Evolutionary conservation across 2,329 filamentous ascomycete species (phyloP), one percentile per base, ranked within the genome.

Genomic region (Penicillium sp.): DNA sequence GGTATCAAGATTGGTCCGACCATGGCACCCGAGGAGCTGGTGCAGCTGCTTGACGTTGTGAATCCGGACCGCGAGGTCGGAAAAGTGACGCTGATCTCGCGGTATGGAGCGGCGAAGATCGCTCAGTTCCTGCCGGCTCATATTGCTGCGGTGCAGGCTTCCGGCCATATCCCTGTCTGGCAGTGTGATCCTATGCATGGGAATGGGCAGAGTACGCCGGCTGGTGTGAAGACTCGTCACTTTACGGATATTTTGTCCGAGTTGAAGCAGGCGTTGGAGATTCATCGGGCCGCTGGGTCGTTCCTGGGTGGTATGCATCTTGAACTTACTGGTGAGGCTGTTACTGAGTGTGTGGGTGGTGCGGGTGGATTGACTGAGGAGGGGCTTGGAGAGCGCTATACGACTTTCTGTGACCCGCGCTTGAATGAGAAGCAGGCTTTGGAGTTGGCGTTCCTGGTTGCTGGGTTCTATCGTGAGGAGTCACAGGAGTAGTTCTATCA

Each of bases 121-220:
- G 77, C 82, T 41, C 72, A 80, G 4, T 81, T 95, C 55, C 80
- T 99, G 0, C 89, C 90, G 0, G 78, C 75, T 8, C 93, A 97
- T 71, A 97, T 99, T 67, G 83, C 87, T 59, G 89, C 89, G 31
- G 92, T 99, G 22, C 87, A 93, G 69, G 79, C 79, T 61, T 91
- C 87, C 49, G 89, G 79, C 0, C 83, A 86, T 64, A 63, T 78
- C 18, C 89, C 95, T 3, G 89, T 96, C 61, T 97, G 92, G 92
- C 93, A 97, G 74, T 97, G 92, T 73, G 93, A 99, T 72, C 93
- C 93, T 18, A 99, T 99, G 93, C 93, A 99, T 73, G 93, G 93
- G 27, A 86, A 86, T 66, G 84, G 81, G 0, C 76, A 79, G 40
- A 76, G 77, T 40, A 92, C 88, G 0, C 79, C 82, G 0, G 75